A percentile compares a stretch with the other conserved stretches of the same genome.
Evolutionary conservation across 208 protist genomes (phyloP).

Genomic region (Trypanosoma caninum): DNA sequence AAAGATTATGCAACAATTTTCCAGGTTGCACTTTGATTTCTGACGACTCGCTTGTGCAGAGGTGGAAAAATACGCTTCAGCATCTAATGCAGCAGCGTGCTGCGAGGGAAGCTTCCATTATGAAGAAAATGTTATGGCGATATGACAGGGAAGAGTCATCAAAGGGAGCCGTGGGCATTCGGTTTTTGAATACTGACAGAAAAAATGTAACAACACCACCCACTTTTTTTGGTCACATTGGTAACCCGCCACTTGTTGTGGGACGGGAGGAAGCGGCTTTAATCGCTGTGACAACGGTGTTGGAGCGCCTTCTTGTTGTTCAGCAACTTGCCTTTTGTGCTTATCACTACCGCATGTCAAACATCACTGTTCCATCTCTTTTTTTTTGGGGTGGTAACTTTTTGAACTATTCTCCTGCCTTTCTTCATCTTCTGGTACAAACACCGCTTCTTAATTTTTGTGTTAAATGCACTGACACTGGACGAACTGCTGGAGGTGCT

Average conservation of each 20-base stretch:
- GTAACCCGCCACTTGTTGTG: constrained; percentile 3
- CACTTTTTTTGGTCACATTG: constrained; percentile 14
- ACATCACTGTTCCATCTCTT: constrained; percentile 13
- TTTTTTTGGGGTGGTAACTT: background rate
- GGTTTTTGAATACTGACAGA: background rate
- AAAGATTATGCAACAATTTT: background rate
- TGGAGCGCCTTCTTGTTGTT: constrained; percentile 10
- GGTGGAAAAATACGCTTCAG: background rate
- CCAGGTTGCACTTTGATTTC: constrained; percentile 22
- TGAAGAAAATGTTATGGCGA: constrained; percentile 13
- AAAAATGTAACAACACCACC: background rate
- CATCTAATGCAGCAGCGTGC: background rate
- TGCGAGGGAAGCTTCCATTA: background rate
- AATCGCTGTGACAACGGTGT: background rate
- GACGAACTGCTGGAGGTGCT: constrained; percentile 16
- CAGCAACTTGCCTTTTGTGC: constrained; percentile 38
- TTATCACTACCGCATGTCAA: constrained; percentile 27
- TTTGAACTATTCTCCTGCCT: background rate
- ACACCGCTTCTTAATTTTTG: constrained; percentile 51
- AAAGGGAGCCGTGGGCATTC: constrained; percentile 6
- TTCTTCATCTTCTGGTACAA: constrained; percentile 33
- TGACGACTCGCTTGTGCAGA: constrained; percentile 4
- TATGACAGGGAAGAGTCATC: constrained; percentile 1
- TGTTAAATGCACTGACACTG: constrained; percentile 24
- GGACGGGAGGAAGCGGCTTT: background rate